Evolutionary conservation across 176 grass and related monocot genomes (phyloP), one percentile per base, ranked within the genome.

Genomic region (Carex scoparia): DNA sequence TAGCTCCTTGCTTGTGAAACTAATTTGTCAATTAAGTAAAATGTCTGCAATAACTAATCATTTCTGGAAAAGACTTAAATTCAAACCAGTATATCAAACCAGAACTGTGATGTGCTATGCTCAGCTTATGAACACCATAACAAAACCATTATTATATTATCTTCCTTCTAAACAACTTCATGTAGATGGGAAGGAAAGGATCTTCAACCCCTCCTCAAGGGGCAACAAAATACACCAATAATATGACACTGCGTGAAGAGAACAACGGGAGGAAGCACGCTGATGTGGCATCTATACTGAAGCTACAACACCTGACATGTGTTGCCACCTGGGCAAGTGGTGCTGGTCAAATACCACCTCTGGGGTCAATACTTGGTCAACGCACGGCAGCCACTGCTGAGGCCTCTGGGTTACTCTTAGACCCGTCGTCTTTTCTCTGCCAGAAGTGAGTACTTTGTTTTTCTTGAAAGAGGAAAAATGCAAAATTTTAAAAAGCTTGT

Each of bases 291-390:
- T 83, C 81, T 66, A 83, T 83, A 51, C 23, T 83, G 44, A 65
- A 51, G 18, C 19, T 83, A 35, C 40, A 83, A 53, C 81, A 83
- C 63, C 81, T 83, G 62, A 68, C 62, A 33, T 23, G 40, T 69
- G 63, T 83, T 66, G 81, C 61, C 44, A 68, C 42, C 3, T 83
- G 81, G 81, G 81, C 81, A 66, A 83, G 81, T 53, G 44, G 62
- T 60, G 27, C 42, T 31, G 81, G 63, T 67, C 11, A 66, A 83
- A 53, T 83, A 48, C 58, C 23, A 28, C 61, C 81, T 32, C 60
- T 83, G 15, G 81, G 81, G 61, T 83, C 81, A 69, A 67, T 83
- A 8, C 81, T 83, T 51, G 81, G 81, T 64, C 81, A 83, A 35
- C 81, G 44, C 19, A 8, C 16, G 15, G 61, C 38, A 49, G 37